Conservation (phyloP, 805 yeast genomes). For the Suhomyces prunicola region DNA sequence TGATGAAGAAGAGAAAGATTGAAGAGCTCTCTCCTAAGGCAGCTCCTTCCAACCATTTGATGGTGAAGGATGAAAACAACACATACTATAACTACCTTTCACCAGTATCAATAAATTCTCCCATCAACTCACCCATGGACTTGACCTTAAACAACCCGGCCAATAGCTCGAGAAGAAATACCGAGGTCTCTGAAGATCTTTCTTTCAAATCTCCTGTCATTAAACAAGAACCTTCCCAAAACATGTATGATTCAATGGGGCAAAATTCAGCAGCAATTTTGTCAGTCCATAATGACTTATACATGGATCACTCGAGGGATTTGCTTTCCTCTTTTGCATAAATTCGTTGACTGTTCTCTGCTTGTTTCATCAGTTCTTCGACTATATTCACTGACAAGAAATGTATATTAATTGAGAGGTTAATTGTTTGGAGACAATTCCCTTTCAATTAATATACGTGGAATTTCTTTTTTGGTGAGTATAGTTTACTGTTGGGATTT, state of each 20-base stretch:
- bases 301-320: not conserved
- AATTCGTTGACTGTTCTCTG: slow-evolving; percentile 24
- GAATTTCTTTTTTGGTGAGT: slow-evolving; percentile 9
- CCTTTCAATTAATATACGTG: slow-evolving; percentile 23
- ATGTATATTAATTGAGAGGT: slow-evolving; percentile 20
- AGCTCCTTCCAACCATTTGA: not conserved
- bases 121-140: slow-evolving; percentile 38
- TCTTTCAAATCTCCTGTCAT: not conserved
- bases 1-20: slow-evolving; percentile 13
- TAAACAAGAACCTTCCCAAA: not conserved
- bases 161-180: slow-evolving; percentile 1
- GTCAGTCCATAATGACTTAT: slow-evolving; percentile 15
- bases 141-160: slow-evolving; percentile 23
- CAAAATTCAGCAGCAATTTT: slow-evolving; percentile 48
- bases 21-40: slow-evolving; percentile 1
- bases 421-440: slow-evolving; percentile 10
- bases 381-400: not conserved
- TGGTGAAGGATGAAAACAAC: slow-evolving; percentile 2
- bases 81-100: slow-evolving; percentile 36
- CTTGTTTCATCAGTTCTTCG: slow-evolving; percentile 17
- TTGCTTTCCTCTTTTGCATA: slow-evolving; percentile 1
- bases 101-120: slow-evolving; percentile 42
- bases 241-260: slow-evolving; percentile 33
- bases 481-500: slow-evolving; percentile 14
- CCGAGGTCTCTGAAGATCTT: not conserved